Base-by-base conservation (phyloP, 2,329 filamentous ascomycete species). In the Cladophialophora immunda region DNA sequence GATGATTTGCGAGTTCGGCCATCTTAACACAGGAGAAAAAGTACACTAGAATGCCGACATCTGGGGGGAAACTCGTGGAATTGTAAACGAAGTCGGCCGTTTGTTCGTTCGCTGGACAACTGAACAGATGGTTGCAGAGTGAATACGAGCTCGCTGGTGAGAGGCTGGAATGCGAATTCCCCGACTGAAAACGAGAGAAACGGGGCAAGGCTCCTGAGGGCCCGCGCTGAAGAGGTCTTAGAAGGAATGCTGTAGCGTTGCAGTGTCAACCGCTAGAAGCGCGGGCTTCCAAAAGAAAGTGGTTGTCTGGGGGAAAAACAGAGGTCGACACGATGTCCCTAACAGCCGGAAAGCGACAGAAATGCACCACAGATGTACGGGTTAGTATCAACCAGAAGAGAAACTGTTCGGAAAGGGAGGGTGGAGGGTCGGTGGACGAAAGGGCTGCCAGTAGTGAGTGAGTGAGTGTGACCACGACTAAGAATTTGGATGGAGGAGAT, bases 241-340 rank as follows among this genome's bases (percentile, higher is more conserved):
- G 64, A 61, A 66, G 61, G 67, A 69, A 69, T 69, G 67, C 67
- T 53, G 67, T 68, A 58, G 63, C 58, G 67, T 65, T 58, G 29
- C 22, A 50, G 45, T 19, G 19, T 13, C 45, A 25, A 22, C 45
- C 4, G 45, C 29, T 11, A 53, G 30, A 27, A 41, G 47, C 59
- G 62, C 19, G 25, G n/a, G 58, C 5, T 56, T 56, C 58, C 4
- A 65, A 47, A 61, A 25, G 50, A 55, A 19, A 22, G 19, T 57
- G n/a, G 5, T 52, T 25, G 19, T 54, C 22, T 22, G 5, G 47
- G 47, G n/a, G 34, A 53, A 41, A 17, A 32, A 53, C 29, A 52
- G 45, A 61, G 25, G n/a, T 34, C 41, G 29, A 53, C 36, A 19
- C 27, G 11, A 17, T 7, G 38, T 25, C 27, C 57, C 15, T n/a